Conservation (phyloP, 768 basidiomycete species). For the Lactifluus pinguis region DNA sequence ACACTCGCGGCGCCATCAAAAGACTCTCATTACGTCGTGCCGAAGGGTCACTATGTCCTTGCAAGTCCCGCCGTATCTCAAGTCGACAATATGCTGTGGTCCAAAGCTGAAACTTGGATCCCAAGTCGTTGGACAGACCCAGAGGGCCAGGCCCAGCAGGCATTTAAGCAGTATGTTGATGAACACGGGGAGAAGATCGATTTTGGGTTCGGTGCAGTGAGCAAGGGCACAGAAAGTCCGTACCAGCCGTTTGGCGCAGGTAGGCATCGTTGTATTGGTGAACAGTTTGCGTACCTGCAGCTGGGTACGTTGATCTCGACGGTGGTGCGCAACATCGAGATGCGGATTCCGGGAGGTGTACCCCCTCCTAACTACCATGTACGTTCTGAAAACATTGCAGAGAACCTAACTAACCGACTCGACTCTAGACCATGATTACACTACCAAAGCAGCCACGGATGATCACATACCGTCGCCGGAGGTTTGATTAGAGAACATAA, state of each 20-base stretch:
- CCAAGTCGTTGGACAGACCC: constrained; percentile 81
- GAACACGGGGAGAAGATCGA: constrained; percentile 84
- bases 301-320: constrained; percentile 75
- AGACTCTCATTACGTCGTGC: constrained; percentile 71
- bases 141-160: constrained; percentile 72
- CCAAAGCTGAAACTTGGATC: constrained; percentile 59
- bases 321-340: constrained; percentile 65
- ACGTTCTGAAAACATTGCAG: constrained; percentile 26
- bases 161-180: constrained; percentile 65
- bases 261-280: constrained; percentile 89
- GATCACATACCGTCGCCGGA: constrained; percentile 59
- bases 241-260: constrained; percentile 99
- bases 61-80: constrained; percentile 85
- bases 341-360: constrained; percentile 57
- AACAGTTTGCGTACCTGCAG: constrained; percentile 96
- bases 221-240: constrained; percentile 92
- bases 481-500: constrained; percentile 33
- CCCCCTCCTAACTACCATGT: constrained; percentile 89
- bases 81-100: constrained; percentile 80
- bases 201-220: constrained; percentile 91
- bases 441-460: constrained; percentile 66
- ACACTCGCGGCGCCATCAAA: constrained; percentile 72
- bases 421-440: constrained; percentile 80
- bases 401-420: not conserved
- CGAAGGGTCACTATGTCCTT: constrained; percentile 83